Base-by-base conservation (phyloP, 768 basidiomycete genomes). In the Leccinum barrowsii region DNA sequence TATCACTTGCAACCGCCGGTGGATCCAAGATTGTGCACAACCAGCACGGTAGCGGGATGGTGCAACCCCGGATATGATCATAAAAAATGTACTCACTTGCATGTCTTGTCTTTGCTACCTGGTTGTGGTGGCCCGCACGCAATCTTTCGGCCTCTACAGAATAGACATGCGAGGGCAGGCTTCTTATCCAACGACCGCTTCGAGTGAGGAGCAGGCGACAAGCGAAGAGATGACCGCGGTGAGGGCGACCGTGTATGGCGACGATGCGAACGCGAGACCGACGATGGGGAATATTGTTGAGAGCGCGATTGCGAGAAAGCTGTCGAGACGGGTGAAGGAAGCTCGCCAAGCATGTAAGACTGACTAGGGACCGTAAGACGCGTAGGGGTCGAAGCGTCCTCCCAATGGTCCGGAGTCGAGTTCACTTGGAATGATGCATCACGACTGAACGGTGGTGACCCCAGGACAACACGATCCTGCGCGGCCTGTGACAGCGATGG, bases 91-190 rank as follows among this genome's bases (percentile, higher is more conserved):
- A 80, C 85, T 77, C 63, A 86, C 86, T 85, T 85, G 85, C 85
- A 87, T 0, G 84, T 82, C 59, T 78, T 78, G 60, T 83, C 82
- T 51, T 75, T 74, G 61, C 80, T 82, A 8, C 78, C 81, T 1
- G 80, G 77, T 12, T 76, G 63, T 2, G 85, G 83, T 11, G 85
- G 80, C 0, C 86, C 85, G 59, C 86, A 87, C 8, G 86, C 86
- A 52, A 87, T 87, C 73, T 87, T 87, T 44, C 85, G 76, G 5
- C 84, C 84, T 42, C 85, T 77, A 65, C 85, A 87, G 65, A 87
- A 87, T 6, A 85, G 73, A 61, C 85, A 86, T 1, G 85, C 85
- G 1, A 86, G 74, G 3, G 81, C 78, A 15, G 85, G 85, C 60
- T 86, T 86, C 74, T 82, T 83, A 54, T 76, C 73, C 24, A 71